These are phyloP conservation scores for Rachicladosporium sp. DNA, from an alignment of 2,329 filamentous ascomycete genomes.

Conservation along the genomic window DNA sequence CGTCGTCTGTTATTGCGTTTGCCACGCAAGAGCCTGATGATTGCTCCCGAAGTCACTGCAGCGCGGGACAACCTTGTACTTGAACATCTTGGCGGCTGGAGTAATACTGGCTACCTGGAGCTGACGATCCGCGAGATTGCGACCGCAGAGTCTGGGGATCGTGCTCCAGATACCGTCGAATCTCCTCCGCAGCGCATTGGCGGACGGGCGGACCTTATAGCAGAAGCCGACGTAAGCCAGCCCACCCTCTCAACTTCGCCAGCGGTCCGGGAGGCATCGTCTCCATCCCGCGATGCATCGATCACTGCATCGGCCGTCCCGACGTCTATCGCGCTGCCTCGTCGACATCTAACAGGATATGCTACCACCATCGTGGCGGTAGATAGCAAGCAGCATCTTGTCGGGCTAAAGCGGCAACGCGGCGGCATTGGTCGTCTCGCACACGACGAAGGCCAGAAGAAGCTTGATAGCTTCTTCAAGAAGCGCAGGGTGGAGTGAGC, in stretches of 20 bases:
- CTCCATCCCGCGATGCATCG: no score
- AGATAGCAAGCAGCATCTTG: slow-evolving; percentile 61
- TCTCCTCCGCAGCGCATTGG: no score
- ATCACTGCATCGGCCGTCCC: background rate
- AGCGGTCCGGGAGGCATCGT: no score
- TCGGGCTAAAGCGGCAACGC: slow-evolving; percentile 62
- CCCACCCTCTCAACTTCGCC: no score
- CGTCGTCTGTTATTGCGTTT: slow-evolving; percentile 48
- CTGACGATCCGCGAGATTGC: slow-evolving; percentile 9
- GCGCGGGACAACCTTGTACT: slow-evolving; percentile 28
- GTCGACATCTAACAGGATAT: slow-evolving; percentile 24
- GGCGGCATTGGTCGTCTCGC: slow-evolving; percentile 70
- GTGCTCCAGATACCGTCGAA: background rate
- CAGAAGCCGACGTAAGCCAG: no score
- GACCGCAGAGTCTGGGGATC: background rate
- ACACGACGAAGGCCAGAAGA: slow-evolving; percentile 64
- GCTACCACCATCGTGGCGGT: slow-evolving; percentile 45
- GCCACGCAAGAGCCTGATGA: slow-evolving; percentile 30
- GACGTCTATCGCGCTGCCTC: no score
- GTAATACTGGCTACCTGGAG: slow-evolving; percentile 53
- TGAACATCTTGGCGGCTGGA: slow-evolving; percentile 47
- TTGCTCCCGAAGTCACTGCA: slow-evolving; percentile 32
- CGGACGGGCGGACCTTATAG: background rate
- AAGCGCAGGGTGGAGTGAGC: slow-evolving; percentile 15
- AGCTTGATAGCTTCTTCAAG: slow-evolving; percentile 67